Conservation (phyloP, 495 filamentous ascomycete species). For the Apiosordaria backusii region DNA sequence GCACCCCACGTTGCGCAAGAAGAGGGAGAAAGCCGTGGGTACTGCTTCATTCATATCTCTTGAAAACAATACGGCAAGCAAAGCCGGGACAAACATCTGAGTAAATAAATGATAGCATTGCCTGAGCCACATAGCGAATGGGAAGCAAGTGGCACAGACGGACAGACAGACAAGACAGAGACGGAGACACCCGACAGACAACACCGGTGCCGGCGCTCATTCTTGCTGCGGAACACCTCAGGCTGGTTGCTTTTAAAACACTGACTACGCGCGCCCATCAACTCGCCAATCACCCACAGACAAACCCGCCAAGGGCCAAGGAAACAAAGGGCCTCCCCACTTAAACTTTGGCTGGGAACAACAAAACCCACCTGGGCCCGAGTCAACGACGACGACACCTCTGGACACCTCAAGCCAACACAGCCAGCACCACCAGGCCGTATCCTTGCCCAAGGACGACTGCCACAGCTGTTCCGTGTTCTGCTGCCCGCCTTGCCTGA, state of each 20-base stretch:
- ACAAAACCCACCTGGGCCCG: conserved; percentile 21
- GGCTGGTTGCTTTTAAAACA: background rate
- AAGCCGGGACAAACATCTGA: background rate
- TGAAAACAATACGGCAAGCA: background rate
- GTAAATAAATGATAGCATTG: background rate
- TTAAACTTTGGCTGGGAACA: conserved; percentile 33
- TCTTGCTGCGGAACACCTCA: too few relatives aligned
- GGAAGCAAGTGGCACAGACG: background rate
- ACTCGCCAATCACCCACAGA: background rate
- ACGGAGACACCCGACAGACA: background rate
- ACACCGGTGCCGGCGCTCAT: background rate
- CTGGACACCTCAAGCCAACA: conserved; percentile 16
- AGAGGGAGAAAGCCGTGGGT: background rate
- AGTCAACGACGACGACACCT: conserved; percentile 30
- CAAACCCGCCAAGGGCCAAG: conserved; percentile 1
- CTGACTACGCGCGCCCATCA: background rate
- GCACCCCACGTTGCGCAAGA: conserved; percentile 17
- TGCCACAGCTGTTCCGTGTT: conserved; percentile 12
- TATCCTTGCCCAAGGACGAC: conserved; percentile 21
- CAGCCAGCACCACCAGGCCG: conserved; percentile 17
- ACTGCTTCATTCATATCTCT: background rate
- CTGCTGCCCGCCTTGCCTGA: background rate
- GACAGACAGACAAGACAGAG: background rate
- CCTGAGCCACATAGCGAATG: background rate
- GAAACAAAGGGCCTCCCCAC: conserved; percentile 28